These are phyloP conservation scores for Dothideomycetes sp. DNA, from an alignment of 2,329 filamentous ascomycete species.

Conservation along the genomic window DNA sequence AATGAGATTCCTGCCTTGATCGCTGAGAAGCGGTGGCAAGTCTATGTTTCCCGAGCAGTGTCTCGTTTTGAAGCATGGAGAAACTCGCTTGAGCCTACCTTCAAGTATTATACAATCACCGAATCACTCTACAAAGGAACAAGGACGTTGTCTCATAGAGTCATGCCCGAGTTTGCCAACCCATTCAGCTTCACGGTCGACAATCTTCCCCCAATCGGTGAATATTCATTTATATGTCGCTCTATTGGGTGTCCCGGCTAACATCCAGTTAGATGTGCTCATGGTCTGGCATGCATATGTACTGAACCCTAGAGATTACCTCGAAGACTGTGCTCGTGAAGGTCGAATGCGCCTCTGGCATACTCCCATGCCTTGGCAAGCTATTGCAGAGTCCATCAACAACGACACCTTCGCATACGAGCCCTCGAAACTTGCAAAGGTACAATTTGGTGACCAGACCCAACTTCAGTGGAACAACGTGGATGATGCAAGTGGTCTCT, in stretches of 20 bases:
- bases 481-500: slow-evolving; percentile 42
- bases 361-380: slow-evolving; percentile 57
- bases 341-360: slow-evolving; percentile 50
- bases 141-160: neutral
- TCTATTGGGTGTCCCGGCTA: slow-evolving; percentile 11
- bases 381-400: slow-evolving; percentile 51
- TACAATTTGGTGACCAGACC: slow-evolving; percentile 41
- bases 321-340: slow-evolving; percentile 61
- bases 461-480: slow-evolving; percentile 51
- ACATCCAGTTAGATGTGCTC: slow-evolving; percentile 50
- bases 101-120: neutral
- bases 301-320: slow-evolving; percentile 65
- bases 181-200: slow-evolving; percentile 23
- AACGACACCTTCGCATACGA: slow-evolving; percentile 48
- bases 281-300: slow-evolving; percentile 76
- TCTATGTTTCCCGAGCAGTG: slow-evolving; percentile 60
- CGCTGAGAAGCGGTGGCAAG: slow-evolving; percentile 63
- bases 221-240: slow-evolving; percentile 17
- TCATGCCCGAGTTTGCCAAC: neutral
- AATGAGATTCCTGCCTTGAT: slow-evolving; percentile 40
- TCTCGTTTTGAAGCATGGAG: slow-evolving; percentile 63
- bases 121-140: neutral
- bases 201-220: slow-evolving; percentile 52
- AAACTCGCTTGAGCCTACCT: slow-evolving; percentile 28
- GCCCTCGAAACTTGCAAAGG: slow-evolving; percentile 36